Conservation (phyloP, 768 basidiomycete species). For the Kockovaella imperatae region DNA sequence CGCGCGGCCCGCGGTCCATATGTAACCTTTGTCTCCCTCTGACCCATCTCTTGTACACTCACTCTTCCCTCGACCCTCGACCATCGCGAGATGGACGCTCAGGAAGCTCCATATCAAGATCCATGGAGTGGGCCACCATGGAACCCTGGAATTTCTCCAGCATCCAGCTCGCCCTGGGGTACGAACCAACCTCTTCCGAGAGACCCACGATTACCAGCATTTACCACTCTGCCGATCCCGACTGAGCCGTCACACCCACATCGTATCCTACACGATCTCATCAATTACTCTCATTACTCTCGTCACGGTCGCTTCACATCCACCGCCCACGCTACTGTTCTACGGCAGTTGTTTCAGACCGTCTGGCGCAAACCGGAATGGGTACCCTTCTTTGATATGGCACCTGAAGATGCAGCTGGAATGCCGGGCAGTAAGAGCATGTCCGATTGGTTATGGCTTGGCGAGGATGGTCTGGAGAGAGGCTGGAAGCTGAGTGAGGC, state of each 20-base stretch:
- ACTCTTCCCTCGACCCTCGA: too few relatives aligned
- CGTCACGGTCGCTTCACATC: neutral
- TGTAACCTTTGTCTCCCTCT: too few relatives aligned
- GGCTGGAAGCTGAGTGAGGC: slow-evolving; percentile 1
- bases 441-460: slow-evolving; percentile 1
- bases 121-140: too few relatives aligned
- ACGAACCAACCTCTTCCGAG: neutral
- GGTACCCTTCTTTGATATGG: slow-evolving; percentile 3
- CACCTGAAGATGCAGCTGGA: slow-evolving; percentile 4
- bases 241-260: slow-evolving; percentile 6
- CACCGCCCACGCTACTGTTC: neutral
- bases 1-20: too few relatives aligned
- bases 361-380: slow-evolving; percentile 8
- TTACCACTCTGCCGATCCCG: neutral
- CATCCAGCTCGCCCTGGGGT: too few relatives aligned
- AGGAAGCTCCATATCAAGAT: too few relatives aligned
- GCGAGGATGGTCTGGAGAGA: slow-evolving; percentile 6
- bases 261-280: slow-evolving; percentile 9
- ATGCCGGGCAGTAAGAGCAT: neutral
- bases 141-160: too few relatives aligned
- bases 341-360: slow-evolving; percentile 10
- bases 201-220: neutral
- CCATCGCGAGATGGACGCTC: too few relatives aligned
- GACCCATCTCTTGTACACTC: too few relatives aligned
- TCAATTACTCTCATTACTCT: neutral